Evolutionary conservation across 768 basidiomycete genomes (phyloP).

Genomic region (Rhizopogon sp.): DNA sequence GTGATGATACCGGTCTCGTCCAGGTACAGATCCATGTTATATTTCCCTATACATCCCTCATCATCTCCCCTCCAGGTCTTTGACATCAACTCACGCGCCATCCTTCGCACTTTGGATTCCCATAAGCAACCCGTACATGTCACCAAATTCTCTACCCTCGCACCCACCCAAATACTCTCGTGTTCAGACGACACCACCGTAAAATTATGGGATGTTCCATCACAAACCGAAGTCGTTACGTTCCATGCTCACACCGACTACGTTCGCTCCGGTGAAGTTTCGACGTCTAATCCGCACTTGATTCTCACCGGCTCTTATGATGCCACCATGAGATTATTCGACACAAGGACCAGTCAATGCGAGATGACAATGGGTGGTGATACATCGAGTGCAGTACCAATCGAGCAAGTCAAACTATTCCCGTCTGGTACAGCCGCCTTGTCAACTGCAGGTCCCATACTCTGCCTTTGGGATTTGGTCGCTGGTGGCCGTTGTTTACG

Average conservation of each 20-base stretch:
- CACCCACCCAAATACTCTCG: slow-evolving; percentile 82
- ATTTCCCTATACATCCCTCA: slow-evolving; percentile 2
- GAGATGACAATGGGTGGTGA: slow-evolving; percentile 73
- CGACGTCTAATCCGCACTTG: slow-evolving; percentile 75
- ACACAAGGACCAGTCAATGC: slow-evolving; percentile 75
- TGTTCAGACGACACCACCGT: slow-evolving; percentile 96
- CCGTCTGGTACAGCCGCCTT: slow-evolving; percentile 84
- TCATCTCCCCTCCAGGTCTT: slow-evolving; percentile 57
- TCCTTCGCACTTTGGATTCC: slow-evolving; percentile 85
- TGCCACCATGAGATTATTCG: slow-evolving; percentile 82
- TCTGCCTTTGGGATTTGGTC: slow-evolving; percentile 93
- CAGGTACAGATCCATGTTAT: slow-evolving; percentile 37
- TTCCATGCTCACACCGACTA: slow-evolving; percentile 92
- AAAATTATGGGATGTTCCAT: slow-evolving; percentile 92
- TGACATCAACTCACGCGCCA: slow-evolving; percentile 89
- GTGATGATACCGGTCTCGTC: slow-evolving; percentile 89
- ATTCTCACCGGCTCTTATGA: slow-evolving; percentile 95
- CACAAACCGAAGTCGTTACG: slow-evolving; percentile 71
- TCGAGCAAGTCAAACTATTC: slow-evolving; percentile 92
- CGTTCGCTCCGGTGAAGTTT: slow-evolving; percentile 88
- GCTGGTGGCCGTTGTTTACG: slow-evolving; percentile 85
- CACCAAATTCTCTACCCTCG: slow-evolving; percentile 80
- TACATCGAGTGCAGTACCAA: slow-evolving; percentile 42
- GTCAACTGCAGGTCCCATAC: slow-evolving; percentile 86
- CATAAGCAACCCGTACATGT: slow-evolving; percentile 98